phyloP scores from a whole-genome alignment of 495 filamentous ascomycete genomes.

The Aspergillus diversus region DNA sequence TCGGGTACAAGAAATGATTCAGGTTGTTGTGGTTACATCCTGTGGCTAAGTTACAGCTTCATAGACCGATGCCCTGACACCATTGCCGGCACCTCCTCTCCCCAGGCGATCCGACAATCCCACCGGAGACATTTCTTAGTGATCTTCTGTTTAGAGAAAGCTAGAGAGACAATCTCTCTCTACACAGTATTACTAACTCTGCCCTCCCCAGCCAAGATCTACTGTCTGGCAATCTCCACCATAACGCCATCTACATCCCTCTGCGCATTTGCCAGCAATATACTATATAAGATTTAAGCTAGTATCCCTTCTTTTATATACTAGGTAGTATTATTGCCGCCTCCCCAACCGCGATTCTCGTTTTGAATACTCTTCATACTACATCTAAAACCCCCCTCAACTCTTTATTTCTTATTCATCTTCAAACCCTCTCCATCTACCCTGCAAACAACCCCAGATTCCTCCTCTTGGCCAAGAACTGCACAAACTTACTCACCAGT shows the following conservation, averaged over 20 bases:
- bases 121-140: slow-evolving; percentile 28
- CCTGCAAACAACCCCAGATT: slow-evolving; percentile 45
- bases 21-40: too few relatives aligned
- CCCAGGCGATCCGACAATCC: slow-evolving; percentile 42
- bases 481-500: slow-evolving; percentile 62
- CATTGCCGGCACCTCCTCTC: slow-evolving; percentile 31
- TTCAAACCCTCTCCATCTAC: slow-evolving; percentile 23
- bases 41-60: slow-evolving; percentile 27
- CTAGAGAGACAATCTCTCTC: slow-evolving; percentile 30
- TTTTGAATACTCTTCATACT: slow-evolving; percentile 15
- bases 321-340: slow-evolving; percentile 29
- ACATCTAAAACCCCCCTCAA: neutral
- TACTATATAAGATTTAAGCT: slow-evolving; percentile 36
- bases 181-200: slow-evolving; percentile 37
- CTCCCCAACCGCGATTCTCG: slow-evolving; percentile 13
- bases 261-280: slow-evolving; percentile 36
- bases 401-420: neutral
- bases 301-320: slow-evolving; percentile 37
- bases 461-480: slow-evolving; percentile 52
- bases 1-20: too few relatives aligned
- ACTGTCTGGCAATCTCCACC: slow-evolving; percentile 36
- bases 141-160: neutral
- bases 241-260: slow-evolving; percentile 34
- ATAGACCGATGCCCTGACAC: slow-evolving; percentile 35
- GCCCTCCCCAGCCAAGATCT: slow-evolving; percentile 34